Conservation (phyloP, 768 basidiomycete genomes). For the Hericium coralloides region DNA sequence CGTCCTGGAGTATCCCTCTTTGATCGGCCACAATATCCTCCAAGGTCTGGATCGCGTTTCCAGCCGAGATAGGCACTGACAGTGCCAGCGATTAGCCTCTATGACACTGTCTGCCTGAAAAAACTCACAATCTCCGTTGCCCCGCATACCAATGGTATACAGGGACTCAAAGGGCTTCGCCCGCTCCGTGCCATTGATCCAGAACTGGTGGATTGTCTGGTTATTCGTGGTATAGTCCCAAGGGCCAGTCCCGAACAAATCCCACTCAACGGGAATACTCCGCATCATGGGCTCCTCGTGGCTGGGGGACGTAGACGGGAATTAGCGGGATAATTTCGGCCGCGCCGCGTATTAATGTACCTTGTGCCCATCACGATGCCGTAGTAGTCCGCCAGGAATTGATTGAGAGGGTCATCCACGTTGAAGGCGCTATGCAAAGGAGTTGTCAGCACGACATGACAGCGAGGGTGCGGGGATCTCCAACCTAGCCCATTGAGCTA, state of each 20-base stretch:
- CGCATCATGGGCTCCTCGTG: constrained; percentile 74
- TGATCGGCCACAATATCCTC: constrained; percentile 53
- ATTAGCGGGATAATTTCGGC: background rate
- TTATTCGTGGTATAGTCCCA: constrained; percentile 58
- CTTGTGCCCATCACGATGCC: constrained; percentile 69
- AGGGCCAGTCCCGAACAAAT: constrained; percentile 40
- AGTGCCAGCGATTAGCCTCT: no score
- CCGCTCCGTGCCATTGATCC: constrained; percentile 50
- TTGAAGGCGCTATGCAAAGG: constrained; percentile 34
- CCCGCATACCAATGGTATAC: constrained; percentile 68
- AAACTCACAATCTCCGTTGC: constrained; percentile 31
- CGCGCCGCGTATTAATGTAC: background rate
- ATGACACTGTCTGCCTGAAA: background rate
- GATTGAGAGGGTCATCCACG: constrained; percentile 54
- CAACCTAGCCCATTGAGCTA: constrained; percentile 28
- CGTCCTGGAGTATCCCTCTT: constrained; percentile 43
- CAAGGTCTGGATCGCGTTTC: constrained; percentile 38
- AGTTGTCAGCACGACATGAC: background rate
- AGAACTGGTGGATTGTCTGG: constrained; percentile 48
- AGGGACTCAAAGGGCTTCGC: constrained; percentile 52
- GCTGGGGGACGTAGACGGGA: constrained; percentile 11
- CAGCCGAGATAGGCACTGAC: constrained; percentile 39
- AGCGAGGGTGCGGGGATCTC: no score
- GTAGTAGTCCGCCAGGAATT: constrained; percentile 51
- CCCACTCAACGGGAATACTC: constrained; percentile 60